Evolutionary conservation across 768 basidiomycete species (phyloP), one percentile per base, ranked within the genome.

Genomic region (Bullera alba): DNA sequence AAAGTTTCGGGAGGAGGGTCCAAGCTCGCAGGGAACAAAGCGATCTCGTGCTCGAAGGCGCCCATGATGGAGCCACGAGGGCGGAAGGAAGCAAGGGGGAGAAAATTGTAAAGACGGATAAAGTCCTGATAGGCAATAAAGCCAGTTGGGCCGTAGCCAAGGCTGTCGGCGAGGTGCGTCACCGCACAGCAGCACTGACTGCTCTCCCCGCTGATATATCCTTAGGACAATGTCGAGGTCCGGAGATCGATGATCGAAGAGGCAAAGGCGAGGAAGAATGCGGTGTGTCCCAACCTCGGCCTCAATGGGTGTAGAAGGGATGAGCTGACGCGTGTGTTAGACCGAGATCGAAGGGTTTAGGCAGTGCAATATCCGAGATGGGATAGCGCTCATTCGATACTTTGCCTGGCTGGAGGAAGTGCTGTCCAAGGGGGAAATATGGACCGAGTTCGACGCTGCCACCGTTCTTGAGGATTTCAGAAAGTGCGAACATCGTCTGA

Each of bases 321-420:
- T 45, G n/a, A n/a, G 25, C 29, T 27, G 17, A 17, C 27, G n/a
- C 3, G 23, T 19, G 2, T 23, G 5, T 10, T 29, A 71, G 67
- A 81, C 79, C 0, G 93, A 99, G 64, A 73, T 92, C 12, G 85
- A 85, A 65, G 93, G 93, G 0, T 96, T 96, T 78, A 79, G 91
- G 15, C 81, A 85, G 63, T 80, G 79, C 46, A 89, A 99, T 65
- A 81, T 93, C 27, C 80, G 92, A 8, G 93, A 97, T 70, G 91
- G 93, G 0, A 82, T 79, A 1, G 92, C 92, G 0, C 77, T 97
- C 41, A 73, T 75, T 6, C 79, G 84, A 14, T 99, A 97, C 74
- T 96, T 96, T 60, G 78, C 89, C 0, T 99, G 93, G 95, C 77
- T 99, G 1, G 90, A 97, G 71, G 85, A 90, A 54, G 79, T 84